These are phyloP conservation scores for Rehmannia glutinosa DNA, from an alignment of 257 asterid genomes.

Conservation along the genomic window DNA sequence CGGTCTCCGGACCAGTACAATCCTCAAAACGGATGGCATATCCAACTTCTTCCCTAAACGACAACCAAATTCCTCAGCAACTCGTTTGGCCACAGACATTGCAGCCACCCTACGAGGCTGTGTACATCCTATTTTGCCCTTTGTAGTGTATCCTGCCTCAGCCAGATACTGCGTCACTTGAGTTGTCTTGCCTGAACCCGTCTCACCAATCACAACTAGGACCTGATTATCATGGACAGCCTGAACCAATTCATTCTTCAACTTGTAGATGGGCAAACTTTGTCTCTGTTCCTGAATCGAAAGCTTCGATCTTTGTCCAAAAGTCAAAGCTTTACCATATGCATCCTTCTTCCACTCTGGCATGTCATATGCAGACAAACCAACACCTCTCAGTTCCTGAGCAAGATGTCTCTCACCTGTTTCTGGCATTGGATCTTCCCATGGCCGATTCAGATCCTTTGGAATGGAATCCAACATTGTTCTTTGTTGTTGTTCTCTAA, in stretches of 20 bases:
- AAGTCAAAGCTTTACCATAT: too few species aligned
- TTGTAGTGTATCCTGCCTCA: constrained; percentile 74
- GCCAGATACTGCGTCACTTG: constrained; percentile 80
- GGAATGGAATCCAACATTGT: constrained; percentile 84
- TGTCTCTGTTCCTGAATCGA: constrained; percentile 21
- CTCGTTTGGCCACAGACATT: constrained; percentile 81
- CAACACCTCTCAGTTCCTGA: constrained; percentile 79
- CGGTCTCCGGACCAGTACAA: constrained; percentile 80
- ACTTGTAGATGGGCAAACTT: constrained; percentile 67
- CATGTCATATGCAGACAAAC: constrained; percentile 79
- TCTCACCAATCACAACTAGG: constrained; percentile 78
- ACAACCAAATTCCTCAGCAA: constrained; percentile 76
- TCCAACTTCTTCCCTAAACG: constrained; percentile 86
- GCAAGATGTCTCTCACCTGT: constrained; percentile 80
- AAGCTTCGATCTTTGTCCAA: too few species aligned
- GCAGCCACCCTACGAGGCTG: constrained; percentile 92
- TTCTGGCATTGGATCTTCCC: constrained; percentile 96
- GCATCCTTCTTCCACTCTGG: constrained; percentile 60
- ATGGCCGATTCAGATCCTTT: constrained; percentile 74
- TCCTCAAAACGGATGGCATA: constrained; percentile 74
- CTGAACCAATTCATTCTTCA: constrained; percentile 63
- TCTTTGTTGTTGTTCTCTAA: constrained; percentile 71
- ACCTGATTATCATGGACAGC: constrained; percentile 81
- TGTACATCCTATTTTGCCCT: constrained; percentile 72
- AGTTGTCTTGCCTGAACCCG: constrained; percentile 80